Evolutionary conservation across 257 asterid species (phyloP), one percentile per base, ranked within the genome.

Genomic region (Leptodermis oblonga): DNA sequence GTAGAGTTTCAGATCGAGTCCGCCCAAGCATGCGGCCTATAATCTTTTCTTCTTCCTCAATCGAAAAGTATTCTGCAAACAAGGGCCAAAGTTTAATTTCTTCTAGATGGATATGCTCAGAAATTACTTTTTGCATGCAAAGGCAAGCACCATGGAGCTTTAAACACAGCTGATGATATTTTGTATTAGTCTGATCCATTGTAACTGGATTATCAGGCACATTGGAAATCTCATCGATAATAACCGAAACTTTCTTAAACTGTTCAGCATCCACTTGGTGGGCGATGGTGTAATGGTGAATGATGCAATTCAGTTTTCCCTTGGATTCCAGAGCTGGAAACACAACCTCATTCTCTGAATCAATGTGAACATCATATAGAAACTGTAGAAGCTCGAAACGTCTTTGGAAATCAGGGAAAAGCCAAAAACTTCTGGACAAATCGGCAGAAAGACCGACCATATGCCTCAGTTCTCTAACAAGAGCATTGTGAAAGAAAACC

Each of bases 281-380:
- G 80, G 89, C 96, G 55, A 89, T 86, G 74, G 80, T 70, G 77
- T 83, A 92, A 46, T 91, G 85, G 65, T 84, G 92, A 73, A 95
- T 86, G 68, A 86, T 61, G 72, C 87, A 89, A 70, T 75, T 86
- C 65, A 83, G 87, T 39, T 84, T 86, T 28, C 83, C 93, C 88
- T 81, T 92, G 18, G 87, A 82, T 71, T 92, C 97, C 72, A 89
- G 79, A 69, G 91, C 90, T 13, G 97, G 97, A 75, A 92, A 92
- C 62, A 82, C 81, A 74, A 86, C 76, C 72, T 81, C 88, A 72
- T 86, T 95, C 79, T 91, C 96, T 7, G 91, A 80, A 71, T 74
- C 76, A 68, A 92, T 87, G 70, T 91, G 97, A 69, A 77, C 41
- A 66, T 84, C 84, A 65, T 85, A 87, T 56, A 92, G 78, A 73